phyloP scores from a whole-genome alignment of 2,329 filamentous ascomycete species.

The Plenodomus tracheiphilus region DNA sequence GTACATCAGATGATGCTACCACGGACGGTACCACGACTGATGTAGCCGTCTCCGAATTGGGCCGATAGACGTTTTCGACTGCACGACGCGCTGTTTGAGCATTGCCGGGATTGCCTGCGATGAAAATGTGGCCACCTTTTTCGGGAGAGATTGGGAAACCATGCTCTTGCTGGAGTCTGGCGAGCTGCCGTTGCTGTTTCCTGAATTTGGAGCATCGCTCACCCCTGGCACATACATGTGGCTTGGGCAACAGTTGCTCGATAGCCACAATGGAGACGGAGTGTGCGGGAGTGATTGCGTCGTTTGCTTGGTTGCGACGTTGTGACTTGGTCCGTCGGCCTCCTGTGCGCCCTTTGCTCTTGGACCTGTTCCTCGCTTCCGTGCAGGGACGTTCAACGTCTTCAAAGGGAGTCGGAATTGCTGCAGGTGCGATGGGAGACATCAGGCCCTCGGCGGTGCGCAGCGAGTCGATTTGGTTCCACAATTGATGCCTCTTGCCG shows the following conservation, averaged over 20 bases:
- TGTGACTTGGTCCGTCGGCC: conserved; percentile 36
- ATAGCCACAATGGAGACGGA: conserved; percentile 91
- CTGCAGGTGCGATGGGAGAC: conserved; percentile 46
- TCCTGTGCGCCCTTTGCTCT: conserved; percentile 40
- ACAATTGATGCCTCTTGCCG: conserved; percentile 76
- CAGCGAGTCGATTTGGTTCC: conserved; percentile 76
- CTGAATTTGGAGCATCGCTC: conserved; percentile 82
- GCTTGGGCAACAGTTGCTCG: conserved; percentile 83
- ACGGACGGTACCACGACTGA: conserved; percentile 59
- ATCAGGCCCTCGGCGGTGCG: conserved; percentile 52
- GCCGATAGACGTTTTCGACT: conserved; percentile 61
- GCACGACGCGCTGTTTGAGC: conserved; percentile 64
- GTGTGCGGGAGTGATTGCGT: conserved; percentile 75
- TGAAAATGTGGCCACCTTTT: conserved; percentile 70
- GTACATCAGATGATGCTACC: conserved; percentile 86
- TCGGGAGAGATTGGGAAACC: conserved; percentile 64
- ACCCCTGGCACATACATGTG: conserved; percentile 82
- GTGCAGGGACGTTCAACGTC: conserved; percentile 52
- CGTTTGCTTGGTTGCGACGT: conserved; percentile 52
- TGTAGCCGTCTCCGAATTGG: conserved; percentile 73
- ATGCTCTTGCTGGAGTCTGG: conserved; percentile 74
- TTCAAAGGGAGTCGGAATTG: conserved; percentile 54
- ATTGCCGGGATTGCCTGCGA: conserved; percentile 79
- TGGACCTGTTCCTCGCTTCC: conserved; percentile 37
- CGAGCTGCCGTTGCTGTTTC: conserved; percentile 77